These are phyloP conservation scores for Starmerella roubikii DNA, from an alignment of 805 yeast genomes.

Conservation along the genomic window DNA sequence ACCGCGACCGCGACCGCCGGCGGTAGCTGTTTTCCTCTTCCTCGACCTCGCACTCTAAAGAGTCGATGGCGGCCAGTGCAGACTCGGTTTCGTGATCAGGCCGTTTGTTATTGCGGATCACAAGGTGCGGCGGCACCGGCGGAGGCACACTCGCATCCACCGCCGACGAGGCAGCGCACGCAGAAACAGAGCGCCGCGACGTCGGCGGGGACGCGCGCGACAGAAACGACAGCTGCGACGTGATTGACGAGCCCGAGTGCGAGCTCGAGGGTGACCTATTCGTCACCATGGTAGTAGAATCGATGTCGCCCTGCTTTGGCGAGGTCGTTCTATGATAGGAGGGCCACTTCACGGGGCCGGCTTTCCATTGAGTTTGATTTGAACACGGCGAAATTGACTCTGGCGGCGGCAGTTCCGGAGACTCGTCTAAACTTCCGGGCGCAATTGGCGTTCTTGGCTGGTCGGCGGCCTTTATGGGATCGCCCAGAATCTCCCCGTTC, in stretches of 20 bases:
- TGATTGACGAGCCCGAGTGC: constrained; percentile 6
- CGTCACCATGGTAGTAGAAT: neutral
- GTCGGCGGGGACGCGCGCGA: constrained; percentile 2
- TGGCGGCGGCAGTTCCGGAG: constrained; percentile 2
- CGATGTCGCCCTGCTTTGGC: neutral
- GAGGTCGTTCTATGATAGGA: constrained; percentile 1
- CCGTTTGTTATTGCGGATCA: constrained; percentile 1
- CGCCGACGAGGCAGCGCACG: neutral
- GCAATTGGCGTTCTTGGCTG: too few species aligned
- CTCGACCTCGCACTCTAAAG: constrained; percentile 7
- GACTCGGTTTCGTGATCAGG: constrained; percentile 4
- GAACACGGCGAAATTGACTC: constrained; percentile 1
- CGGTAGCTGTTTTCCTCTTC: neutral
- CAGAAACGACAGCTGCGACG: constrained; percentile 11
- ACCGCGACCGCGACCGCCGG: neutral
- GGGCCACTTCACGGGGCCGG: constrained; percentile 5
- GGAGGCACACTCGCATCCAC: constrained; percentile 18
- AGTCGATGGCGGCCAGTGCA: constrained; percentile 13
- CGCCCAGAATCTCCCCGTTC: too few species aligned
- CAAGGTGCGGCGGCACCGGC: constrained; percentile 18
- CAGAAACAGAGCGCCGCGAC: neutral
- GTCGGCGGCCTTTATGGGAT: too few species aligned
- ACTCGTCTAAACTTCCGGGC: neutral
- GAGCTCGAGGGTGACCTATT: constrained; percentile 3
- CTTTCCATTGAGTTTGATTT: constrained; percentile 3